Base-by-base conservation (phyloP, 2,329 filamentous ascomycete genomes). In the Sarocladium oryzae region DNA sequence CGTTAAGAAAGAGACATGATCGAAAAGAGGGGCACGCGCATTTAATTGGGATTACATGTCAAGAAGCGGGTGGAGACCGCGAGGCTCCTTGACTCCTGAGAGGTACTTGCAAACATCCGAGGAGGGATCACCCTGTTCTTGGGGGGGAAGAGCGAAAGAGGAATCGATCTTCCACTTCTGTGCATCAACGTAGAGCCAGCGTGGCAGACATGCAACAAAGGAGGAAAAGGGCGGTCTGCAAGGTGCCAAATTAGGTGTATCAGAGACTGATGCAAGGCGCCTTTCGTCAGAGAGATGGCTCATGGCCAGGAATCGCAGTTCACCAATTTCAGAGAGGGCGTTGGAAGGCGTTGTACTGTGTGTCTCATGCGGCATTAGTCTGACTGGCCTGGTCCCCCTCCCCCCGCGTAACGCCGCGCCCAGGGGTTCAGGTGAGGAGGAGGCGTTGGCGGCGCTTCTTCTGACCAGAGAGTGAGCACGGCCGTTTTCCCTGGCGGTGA, bases 391-490 rank as follows among this genome's bases (percentile, higher is more conserved):
- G n/a, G n/a, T n/a, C n/a, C n/a, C n/a, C n/a, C n/a, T n/a, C n/a
- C 40, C 40, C 21, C 23, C 10, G 40, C 40, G 40, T 48, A 5
- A 48, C 43, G 43, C 43, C 43, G 43, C 43, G 24, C 26, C 43
- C 43, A 48, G 43, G 43, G 43, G 43, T 48, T 48, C 43, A 48
- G 43, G 43, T 33, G 26, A 33, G 28, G 28, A 48, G 40, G 23
- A 15, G 40, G 37, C n/a, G 37, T 9, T 15, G 37, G 40, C 40
- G 40, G 43, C 43, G 28, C 43, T 33, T 33, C 40, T n/a, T n/a
- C 43, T 48, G 24, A 33, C 28, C 26, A 33, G 40, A 48, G 15
- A 32, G 10, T 48, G 43, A 20, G 43, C 24, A 48, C 43, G 26
- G 28, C 33, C 15, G 40, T 15, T 28, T 21, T 48, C n/a, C 21